Evolutionary conservation across 768 basidiomycete species (phyloP).

Genomic region (Terana coerulea): DNA sequence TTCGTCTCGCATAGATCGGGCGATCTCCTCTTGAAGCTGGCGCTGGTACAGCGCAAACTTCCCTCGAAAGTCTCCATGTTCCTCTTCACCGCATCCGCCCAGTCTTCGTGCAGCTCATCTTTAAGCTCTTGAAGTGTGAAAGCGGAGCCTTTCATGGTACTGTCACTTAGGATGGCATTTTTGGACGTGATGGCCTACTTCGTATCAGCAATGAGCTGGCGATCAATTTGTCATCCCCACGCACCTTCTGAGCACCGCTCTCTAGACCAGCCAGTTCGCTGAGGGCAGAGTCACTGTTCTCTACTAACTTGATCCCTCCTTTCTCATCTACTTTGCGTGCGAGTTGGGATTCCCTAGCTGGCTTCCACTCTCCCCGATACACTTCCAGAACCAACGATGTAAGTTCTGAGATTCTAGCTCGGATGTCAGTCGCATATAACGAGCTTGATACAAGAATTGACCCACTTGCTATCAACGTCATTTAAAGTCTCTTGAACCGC

Average conservation of each 20-base stretch:
- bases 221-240: not conserved
- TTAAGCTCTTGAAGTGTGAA: slow-evolving; percentile 22
- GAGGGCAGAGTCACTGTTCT: slow-evolving; percentile 16
- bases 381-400: slow-evolving; percentile 6
- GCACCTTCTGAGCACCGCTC: slow-evolving; percentile 1
- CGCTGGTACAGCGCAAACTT: slow-evolving; percentile 19
- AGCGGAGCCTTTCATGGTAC: slow-evolving; percentile 7
- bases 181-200: no score
- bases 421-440: not conserved
- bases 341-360: slow-evolving; percentile 4
- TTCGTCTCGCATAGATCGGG: slow-evolving; percentile 14
- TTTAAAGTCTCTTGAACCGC: not conserved
- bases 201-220: not conserved
- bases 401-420: slow-evolving; percentile 5
- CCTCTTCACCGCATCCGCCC: slow-evolving; percentile 16
- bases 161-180: not conserved
- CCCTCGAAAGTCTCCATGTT: slow-evolving; percentile 16
- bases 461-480: slow-evolving; percentile 14
- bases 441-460: not conserved
- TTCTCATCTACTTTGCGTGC: slow-evolving; percentile 13
- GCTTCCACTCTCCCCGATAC: slow-evolving; percentile 14
- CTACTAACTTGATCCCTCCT: slow-evolving; percentile 20
- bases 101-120: slow-evolving; percentile 21
- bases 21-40: slow-evolving; percentile 17
- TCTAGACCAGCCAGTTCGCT: slow-evolving; percentile 18